Conservation (phyloP, 2,329 filamentous ascomycete species). For the Colletotrichum cuscutae region DNA sequence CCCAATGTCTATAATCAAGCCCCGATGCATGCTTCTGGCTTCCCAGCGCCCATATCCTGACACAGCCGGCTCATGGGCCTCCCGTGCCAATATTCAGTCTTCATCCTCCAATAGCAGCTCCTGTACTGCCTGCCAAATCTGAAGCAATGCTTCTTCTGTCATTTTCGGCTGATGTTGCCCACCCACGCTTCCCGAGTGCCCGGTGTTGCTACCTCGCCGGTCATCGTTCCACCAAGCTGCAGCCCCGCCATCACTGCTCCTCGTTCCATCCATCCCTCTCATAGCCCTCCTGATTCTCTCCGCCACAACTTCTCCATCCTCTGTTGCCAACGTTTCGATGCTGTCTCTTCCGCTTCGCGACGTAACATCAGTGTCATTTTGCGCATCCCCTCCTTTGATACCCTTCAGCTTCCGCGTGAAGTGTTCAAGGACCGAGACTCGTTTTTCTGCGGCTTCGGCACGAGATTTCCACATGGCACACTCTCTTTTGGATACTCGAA, state of each 20-base stretch:
- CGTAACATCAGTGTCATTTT: not conserved
- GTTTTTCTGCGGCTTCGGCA: conserved; percentile 66
- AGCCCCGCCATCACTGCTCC: conserved; percentile 28
- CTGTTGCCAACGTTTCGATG: conserved; percentile 1
- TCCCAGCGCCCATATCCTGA: conserved; percentile 3
- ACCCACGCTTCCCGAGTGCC: not conserved
- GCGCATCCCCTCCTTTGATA: conserved; percentile 39
- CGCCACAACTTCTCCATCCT: conserved; percentile 7
- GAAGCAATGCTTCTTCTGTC: conserved; percentile 35
- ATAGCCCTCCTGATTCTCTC: conserved; percentile 21
- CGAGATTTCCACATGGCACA: conserved; percentile 62
- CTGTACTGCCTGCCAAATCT: conserved; percentile 46
- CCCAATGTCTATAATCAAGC: not conserved
- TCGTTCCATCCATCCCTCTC: conserved; percentile 8
- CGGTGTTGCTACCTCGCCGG: not conserved
- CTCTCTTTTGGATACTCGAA: conserved; percentile 56
- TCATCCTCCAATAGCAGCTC: conserved; percentile 42
- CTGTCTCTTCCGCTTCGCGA: not conserved
- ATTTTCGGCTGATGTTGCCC: not conserved
- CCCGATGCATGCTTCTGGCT: not conserved
- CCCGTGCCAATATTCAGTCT: conserved; percentile 17
- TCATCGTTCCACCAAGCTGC: conserved; percentile 33
- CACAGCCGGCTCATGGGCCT: conserved; percentile 2
- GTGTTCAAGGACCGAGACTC: conserved; percentile 58
- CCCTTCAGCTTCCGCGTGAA: conserved; percentile 49